Evolutionary conservation across 768 basidiomycete genomes (phyloP).

Genomic region (Suillus cothurnatus): DNA sequence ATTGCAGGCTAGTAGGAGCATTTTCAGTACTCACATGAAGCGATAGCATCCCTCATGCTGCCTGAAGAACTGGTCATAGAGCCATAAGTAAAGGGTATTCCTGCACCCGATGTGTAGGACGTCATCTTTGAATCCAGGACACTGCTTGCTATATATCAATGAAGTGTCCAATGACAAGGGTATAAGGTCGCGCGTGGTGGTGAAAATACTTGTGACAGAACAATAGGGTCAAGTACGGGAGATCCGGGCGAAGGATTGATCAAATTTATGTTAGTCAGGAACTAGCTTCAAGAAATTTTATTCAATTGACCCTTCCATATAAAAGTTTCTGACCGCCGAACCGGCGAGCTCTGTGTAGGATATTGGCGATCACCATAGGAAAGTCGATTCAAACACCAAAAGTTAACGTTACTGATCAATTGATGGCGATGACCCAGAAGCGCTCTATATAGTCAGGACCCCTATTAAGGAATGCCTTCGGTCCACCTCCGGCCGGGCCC

Average conservation of each 20-base stretch:
- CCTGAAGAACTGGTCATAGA: constrained; percentile 47
- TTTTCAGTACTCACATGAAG: constrained; percentile 50
- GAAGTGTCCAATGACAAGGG: not conserved
- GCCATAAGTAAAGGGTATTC: constrained; percentile 42
- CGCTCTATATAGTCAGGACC: too few species aligned
- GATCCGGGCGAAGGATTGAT: not conserved
- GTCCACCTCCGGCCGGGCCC: too few species aligned
- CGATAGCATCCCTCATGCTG: constrained; percentile 57
- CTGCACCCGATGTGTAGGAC: constrained; percentile 39
- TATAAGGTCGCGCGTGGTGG: not conserved
- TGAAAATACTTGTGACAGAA: not conserved
- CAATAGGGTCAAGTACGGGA: not conserved
- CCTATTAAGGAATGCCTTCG: too few species aligned
- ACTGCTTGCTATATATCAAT: not conserved
- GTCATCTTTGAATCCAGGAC: constrained; percentile 38
- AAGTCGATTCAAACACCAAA: too few species aligned
- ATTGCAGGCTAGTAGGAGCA: constrained; percentile 2
- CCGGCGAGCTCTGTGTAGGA: too few species aligned
- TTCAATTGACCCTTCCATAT: not conserved
- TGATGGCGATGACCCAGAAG: too few species aligned
- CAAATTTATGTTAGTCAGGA: not conserved
- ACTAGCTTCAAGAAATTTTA: not conserved
- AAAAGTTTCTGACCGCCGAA: too few species aligned
- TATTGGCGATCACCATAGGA: not conserved
- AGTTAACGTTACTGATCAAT: too few species aligned